Base-by-base conservation (phyloP, 2,329 filamentous ascomycete genomes). In the Trichoderma sp. region DNA sequence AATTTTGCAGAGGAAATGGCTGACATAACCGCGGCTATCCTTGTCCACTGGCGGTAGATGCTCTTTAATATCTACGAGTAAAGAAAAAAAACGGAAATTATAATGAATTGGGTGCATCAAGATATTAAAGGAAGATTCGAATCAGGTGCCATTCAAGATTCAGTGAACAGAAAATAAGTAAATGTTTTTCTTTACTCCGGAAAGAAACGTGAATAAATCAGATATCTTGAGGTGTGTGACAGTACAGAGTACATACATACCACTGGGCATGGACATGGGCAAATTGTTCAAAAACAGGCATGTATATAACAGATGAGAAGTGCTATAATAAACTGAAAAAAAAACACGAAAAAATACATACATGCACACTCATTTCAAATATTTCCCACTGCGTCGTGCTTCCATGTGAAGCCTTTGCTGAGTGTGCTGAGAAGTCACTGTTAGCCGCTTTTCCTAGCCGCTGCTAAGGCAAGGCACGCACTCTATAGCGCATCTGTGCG, bases 401-500 rank as follows among this genome's bases (percentile, higher is more conserved):
- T 8, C 60, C 16, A 14, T 62, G 2, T 62, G 3, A 11, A 6
- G 2, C 2, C 59, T 4, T 3, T 31, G 5, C 1, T 4, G 18
- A 16, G 5, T 6, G 18, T 33, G n/a, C 60, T 63, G 60, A 6
- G 9, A 33, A 14, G 29, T 63, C 29, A 27, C 59, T 33, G 29
- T 35, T 33, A 63, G 59, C 29, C 59, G 59, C 59, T 56, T 56
- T 21, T 8, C 11, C 21, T 56, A 56, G 50, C 50, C 50, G 50
- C 66, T 38, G 50, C 45, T 35, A 69, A 69, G 66, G 53, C 53
- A 71, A 71, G 53, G 67, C 67, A 71, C 67, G 67, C 67, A 71
- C 50, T 60, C 67, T 71, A 60, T 66, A 66, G 64, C 62, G 62
- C 62, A 65, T 65, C 62, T 27, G 24, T 27, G 35, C 14, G 35